These are phyloP conservation scores for Epichloe aotearoae DNA, from an alignment of 2,329 filamentous ascomycete genomes.

Conservation along the genomic window DNA sequence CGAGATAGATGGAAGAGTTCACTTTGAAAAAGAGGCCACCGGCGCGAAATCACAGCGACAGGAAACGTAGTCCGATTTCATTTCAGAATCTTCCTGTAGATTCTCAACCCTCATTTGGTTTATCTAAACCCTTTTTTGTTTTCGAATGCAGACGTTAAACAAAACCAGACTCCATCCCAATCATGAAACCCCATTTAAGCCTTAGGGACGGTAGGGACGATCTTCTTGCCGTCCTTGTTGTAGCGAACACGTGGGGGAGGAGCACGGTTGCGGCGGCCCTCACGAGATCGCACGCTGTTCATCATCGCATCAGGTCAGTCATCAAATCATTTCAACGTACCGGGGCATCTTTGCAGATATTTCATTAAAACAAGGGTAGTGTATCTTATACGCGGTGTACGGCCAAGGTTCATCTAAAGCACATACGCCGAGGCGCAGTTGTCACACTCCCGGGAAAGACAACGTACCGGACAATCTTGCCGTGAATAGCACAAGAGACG, in stretches of 20 bases:
- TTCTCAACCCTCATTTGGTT: constrained; percentile 19
- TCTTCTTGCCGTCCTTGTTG: constrained; percentile 99
- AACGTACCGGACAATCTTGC: constrained; percentile 99
- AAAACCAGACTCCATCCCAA: constrained; percentile 26
- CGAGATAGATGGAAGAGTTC: too few species aligned
- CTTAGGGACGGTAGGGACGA: constrained; percentile 56
- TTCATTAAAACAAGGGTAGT: constrained; percentile 10
- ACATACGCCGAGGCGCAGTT: constrained; percentile 39
- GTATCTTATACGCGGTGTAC: constrained; percentile 25
- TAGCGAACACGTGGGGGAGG: constrained; percentile 97
- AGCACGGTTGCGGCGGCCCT: constrained; percentile 96
- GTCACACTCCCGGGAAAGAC: constrained; percentile 43
- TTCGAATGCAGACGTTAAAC: constrained; percentile 23
- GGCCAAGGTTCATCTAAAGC: constrained; percentile 49
- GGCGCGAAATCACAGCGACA: constrained; percentile 1
- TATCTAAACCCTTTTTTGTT: constrained; percentile 21
- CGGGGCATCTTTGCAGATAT: neutral
- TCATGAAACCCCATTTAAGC: constrained; percentile 20
- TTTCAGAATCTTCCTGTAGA: constrained; percentile 9
- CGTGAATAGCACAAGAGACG: constrained; percentile 99
- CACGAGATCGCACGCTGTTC: constrained; percentile 86
- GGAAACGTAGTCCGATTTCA: constrained; percentile 12
- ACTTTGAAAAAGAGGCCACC: too few species aligned
- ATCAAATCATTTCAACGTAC: constrained; percentile 15
- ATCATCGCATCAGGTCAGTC: constrained; percentile 12